phyloP scores from a whole-genome alignment of 371 early-diverging fungal genomes.

The Rhizopus stolonifer region DNA sequence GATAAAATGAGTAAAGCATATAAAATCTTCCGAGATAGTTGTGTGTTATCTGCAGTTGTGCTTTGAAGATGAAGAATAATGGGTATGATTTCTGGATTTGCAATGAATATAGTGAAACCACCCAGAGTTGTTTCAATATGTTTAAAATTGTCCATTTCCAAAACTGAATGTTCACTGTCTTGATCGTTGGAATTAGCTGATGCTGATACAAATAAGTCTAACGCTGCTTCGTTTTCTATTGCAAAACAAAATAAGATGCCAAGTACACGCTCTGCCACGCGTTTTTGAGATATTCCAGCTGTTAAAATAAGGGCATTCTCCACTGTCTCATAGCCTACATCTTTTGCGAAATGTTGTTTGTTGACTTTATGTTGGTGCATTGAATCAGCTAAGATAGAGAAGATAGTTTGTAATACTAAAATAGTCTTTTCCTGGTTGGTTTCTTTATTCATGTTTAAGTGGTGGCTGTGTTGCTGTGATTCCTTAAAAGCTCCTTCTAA shows the following conservation, averaged over 20 bases:
- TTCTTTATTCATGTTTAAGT: conserved; percentile 29
- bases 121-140: conserved; percentile 31
- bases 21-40: conserved; percentile 46
- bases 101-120: conserved; percentile 26
- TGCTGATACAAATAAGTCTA: conserved; percentile 46
- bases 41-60: conserved; percentile 27
- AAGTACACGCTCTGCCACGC: conserved; percentile 45
- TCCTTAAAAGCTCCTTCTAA: conserved; percentile 59
- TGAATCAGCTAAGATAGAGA: conserved; percentile 56
- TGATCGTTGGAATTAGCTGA: neutral
- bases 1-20: conserved; percentile 50
- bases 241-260: conserved; percentile 67
- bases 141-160: neutral
- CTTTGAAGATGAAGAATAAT: conserved; percentile 56
- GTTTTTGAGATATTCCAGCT: conserved; percentile 44
- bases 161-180: neutral
- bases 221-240: conserved; percentile 47
- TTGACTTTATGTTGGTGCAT: conserved; percentile 60
- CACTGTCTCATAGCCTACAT: conserved; percentile 57
- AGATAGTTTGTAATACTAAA: conserved; percentile 47
- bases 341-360: conserved; percentile 50
- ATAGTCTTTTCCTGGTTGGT: conserved; percentile 18
- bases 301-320: conserved; percentile 65
- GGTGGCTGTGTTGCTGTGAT: conserved; percentile 24
- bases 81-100: conserved; percentile 56